These are phyloP conservation scores for Ogataea henricii DNA, from an alignment of 805 yeast genomes.

Conservation along the genomic window DNA sequence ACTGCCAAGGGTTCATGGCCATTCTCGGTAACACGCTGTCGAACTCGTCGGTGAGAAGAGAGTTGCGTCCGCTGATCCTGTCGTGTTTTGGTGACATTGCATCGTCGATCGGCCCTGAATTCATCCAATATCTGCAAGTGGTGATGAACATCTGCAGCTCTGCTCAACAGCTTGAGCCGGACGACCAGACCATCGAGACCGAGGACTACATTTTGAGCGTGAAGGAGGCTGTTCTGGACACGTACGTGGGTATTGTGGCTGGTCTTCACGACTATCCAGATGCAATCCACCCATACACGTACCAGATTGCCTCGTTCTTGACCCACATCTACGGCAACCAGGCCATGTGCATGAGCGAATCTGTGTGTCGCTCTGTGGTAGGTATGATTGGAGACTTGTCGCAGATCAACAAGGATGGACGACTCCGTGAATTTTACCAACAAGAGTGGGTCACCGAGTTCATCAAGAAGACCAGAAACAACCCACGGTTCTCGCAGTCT, in stretches of 20 bases:
- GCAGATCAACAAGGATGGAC: slow-evolving; percentile 78
- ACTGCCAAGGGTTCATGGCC: slow-evolving; percentile 79
- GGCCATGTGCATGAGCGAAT: slow-evolving; percentile 60
- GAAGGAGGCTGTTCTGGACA: slow-evolving; percentile 89
- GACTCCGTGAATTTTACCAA: slow-evolving; percentile 62
- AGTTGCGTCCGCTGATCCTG: slow-evolving; percentile 81
- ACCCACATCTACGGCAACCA: slow-evolving; percentile 59
- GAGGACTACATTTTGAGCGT: slow-evolving; percentile 72
- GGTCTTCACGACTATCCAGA: slow-evolving; percentile 77
- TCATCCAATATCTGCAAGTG: slow-evolving; percentile 72
- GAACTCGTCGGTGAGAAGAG: slow-evolving; percentile 68
- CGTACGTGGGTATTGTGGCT: slow-evolving; percentile 92
- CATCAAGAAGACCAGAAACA: slow-evolving; percentile 71
- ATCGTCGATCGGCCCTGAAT: slow-evolving; percentile 76
- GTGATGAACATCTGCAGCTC: slow-evolving; percentile 77
- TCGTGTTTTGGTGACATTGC: slow-evolving; percentile 97
- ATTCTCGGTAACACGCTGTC: slow-evolving; percentile 75
- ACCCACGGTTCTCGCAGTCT: slow-evolving; percentile 57
- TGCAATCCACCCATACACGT: slow-evolving; percentile 63
- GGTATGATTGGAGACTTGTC: slow-evolving; percentile 94
- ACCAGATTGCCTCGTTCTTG: slow-evolving; percentile 71
- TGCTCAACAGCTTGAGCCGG: slow-evolving; percentile 63
- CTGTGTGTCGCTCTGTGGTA: slow-evolving; percentile 78
- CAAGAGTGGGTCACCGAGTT: slow-evolving; percentile 81
- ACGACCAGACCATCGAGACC: slow-evolving; percentile 70